Conservation (phyloP, 345 rosid genomes). For the Aquilaria malaccensis region DNA sequence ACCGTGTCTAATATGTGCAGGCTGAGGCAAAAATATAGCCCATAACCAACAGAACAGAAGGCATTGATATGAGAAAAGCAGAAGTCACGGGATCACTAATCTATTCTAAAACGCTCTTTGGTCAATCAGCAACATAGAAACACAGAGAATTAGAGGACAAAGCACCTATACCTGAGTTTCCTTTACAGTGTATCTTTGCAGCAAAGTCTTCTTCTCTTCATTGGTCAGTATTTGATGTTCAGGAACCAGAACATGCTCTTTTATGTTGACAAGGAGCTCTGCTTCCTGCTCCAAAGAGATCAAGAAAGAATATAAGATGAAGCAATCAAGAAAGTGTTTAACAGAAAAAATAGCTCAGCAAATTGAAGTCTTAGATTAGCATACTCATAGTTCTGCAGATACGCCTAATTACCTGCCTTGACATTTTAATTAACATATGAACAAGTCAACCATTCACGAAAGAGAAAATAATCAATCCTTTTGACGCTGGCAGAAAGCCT, state of each 20-base stretch:
- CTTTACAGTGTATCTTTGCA: slow-evolving; percentile 73
- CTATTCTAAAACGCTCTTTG: too few species aligned
- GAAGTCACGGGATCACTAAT: too few species aligned
- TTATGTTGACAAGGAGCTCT: slow-evolving; percentile 64
- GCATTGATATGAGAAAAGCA: too few species aligned
- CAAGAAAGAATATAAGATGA: not conserved
- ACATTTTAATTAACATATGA: not conserved
- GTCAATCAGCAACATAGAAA: too few species aligned
- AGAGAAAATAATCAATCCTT: not conserved
- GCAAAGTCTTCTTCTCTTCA: slow-evolving; percentile 75
- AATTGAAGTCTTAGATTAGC: not conserved
- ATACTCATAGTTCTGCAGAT: too few species aligned
- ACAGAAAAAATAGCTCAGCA: not conserved
- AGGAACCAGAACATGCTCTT: slow-evolving; percentile 73
- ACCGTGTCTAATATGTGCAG: not conserved
- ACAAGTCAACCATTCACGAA: not conserved
- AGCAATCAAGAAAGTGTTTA: not conserved
- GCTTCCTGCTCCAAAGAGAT: slow-evolving; percentile 40
- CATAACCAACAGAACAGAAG: not conserved
- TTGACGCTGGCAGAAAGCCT: not conserved
- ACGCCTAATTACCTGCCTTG: not conserved
- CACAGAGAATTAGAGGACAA: not conserved
- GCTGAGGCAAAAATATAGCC: not conserved
- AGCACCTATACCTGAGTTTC: slow-evolving; percentile 59
- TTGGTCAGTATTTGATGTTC: slow-evolving; percentile 65